Base-by-base conservation (phyloP, 345 rosid genomes). In the Excoecaria agallocha region DNA sequence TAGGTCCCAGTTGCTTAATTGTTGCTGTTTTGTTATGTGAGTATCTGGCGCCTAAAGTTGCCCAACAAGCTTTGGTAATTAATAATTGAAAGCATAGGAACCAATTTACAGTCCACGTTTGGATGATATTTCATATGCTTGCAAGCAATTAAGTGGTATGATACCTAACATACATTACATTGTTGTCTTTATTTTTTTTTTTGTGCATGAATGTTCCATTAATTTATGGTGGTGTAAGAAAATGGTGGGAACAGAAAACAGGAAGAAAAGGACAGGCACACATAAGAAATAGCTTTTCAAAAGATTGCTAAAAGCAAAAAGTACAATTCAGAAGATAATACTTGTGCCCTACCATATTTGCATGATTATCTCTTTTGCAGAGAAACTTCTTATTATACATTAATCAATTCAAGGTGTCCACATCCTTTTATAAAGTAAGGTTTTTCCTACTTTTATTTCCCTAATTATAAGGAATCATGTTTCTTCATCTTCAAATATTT, bases 311-410 rank as follows among this genome's bases (percentile, higher is more conserved):
- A 64, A 79, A 83, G 80, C 79, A 61, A 79, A 83, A 77, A 69
- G 6, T 70, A 71, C 49, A 64, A 63, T 78, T 80, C 68, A 74
- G 86, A 72, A 80, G 86, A 85, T 84, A 66, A 82, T 81, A 62
- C 74, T 51, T 83, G 87, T 86, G 75, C 84, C 88, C 87, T 83
- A 79, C 85, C 86, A 80, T 84, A 74, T 77, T 86, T 86, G 81
- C 83, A 75, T 68, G 82, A 72, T 77, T 73, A 72, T 82, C 77
- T 79, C 74, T 70, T 83, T 66, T 78, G 69, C 39, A 57, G 74
- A 75, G 86, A 82, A 83, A 79, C 86, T 80, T 85, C 84, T 79
- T 81, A 77, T 82, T 45, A 74, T 80, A 69, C 82, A 78, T 75
- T 76, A 82, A 77, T 84, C 81, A 72, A 82, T 78, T 68, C 75